These are phyloP conservation scores for Diacronema lutheri DNA, from an alignment of 78 protist genomes.

Conservation along the genomic window DNA sequence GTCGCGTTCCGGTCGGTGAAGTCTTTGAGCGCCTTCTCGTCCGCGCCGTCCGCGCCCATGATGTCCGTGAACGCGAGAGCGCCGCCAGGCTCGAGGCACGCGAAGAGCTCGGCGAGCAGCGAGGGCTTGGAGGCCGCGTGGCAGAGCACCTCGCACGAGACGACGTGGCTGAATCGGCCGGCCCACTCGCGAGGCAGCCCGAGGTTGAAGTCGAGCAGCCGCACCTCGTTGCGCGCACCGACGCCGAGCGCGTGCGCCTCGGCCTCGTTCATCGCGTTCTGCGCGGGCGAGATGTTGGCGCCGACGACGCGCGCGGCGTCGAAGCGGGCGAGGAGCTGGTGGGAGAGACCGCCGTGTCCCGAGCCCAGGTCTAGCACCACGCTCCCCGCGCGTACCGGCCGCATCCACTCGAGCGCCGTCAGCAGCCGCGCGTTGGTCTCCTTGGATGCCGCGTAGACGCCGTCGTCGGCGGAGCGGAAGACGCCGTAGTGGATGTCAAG, in stretches of 20 bases:
- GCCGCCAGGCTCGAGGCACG: background rate
- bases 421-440: background rate
- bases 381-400: background rate
- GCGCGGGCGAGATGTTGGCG: background rate
- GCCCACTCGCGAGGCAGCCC: slow-evolving; percentile 1
- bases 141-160: slow-evolving; percentile 24
- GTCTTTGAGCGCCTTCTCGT: background rate
- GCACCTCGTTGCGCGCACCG: background rate
- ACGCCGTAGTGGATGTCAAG: slow-evolving; percentile 10
- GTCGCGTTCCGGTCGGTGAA: slow-evolving; percentile 19
- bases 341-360: slow-evolving; percentile 6
- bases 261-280: background rate
- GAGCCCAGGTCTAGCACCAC: background rate
- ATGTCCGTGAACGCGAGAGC: background rate
- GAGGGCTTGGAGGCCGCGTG: background rate
- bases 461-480: background rate
- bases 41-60: slow-evolving; percentile 17
- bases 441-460: background rate
- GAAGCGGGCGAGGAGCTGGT: background rate
- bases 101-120: background rate
- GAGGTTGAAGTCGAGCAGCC: background rate
- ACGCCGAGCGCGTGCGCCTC: background rate
- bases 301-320: background rate
- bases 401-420: background rate
- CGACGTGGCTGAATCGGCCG: background rate